Conservation (phyloP, 306 rosid species). For the Glycine latifolia region DNA sequence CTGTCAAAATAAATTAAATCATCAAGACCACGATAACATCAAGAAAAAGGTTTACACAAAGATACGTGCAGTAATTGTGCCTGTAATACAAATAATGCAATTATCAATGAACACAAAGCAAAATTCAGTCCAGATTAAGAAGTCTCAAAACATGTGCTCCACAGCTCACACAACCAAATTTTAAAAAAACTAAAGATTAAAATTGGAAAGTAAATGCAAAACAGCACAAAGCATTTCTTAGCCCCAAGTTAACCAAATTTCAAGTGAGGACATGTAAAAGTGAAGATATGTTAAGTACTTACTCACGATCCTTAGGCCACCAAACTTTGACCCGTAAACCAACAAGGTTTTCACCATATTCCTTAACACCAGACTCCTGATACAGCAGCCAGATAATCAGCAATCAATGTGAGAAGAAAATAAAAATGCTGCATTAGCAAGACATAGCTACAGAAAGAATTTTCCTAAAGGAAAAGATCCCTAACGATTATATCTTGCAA, state of each 20-base stretch:
- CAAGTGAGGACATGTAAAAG: conserved; percentile 30
- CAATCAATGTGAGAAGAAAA: conserved; percentile 36
- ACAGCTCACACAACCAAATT: background rate
- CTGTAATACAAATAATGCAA: background rate
- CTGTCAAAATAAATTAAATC: conserved; percentile 21
- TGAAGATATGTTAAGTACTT: conserved; percentile 52
- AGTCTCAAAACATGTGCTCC: background rate
- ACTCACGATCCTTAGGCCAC: conserved; percentile 88
- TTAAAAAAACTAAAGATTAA: conserved; percentile 18
- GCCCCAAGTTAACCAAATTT: conserved; percentile 24
- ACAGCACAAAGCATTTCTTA: conserved; percentile 21
- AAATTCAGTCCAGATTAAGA: conserved; percentile 20
- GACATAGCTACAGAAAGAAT: conserved; percentile 9
- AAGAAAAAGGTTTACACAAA: conserved; percentile 34
- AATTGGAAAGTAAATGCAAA: conserved; percentile 3
- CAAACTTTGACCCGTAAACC: conserved; percentile 79
- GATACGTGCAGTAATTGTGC: conserved; percentile 6
- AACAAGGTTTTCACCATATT: conserved; percentile 63
- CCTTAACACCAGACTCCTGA: conserved; percentile 64
- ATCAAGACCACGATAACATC: conserved; percentile 23
- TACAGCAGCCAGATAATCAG: conserved; percentile 35
- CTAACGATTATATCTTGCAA: background rate
- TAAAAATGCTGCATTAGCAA: conserved; percentile 15
- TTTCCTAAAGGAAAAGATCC: conserved; percentile 29
- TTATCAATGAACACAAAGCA: conserved; percentile 25